Evolutionary conservation across 2,329 filamentous ascomycete genomes (phyloP), one percentile per base, ranked within the genome.

Genomic region (Periconia sp.): DNA sequence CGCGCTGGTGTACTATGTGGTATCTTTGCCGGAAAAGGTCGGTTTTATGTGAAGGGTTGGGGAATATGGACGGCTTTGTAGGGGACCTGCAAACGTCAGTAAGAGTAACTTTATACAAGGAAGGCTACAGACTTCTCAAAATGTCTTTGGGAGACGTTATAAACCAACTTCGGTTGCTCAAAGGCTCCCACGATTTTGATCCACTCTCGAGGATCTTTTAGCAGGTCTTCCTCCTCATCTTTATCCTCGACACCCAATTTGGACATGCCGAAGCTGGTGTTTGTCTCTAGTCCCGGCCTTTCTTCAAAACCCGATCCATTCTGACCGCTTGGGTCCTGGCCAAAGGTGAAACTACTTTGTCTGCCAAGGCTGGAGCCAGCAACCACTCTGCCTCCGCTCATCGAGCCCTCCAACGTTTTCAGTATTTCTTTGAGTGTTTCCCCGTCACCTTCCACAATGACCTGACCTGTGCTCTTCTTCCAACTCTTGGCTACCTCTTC

Each of bases 401-500:
- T 96, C 65, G 89, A 91, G 0, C 90, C 88, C 72, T 96, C 92
- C 14, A 99, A 70, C 0, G 85, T 86, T 74, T 90, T 91, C 42
- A 99, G 77, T 33, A 99, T 95, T 27, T 87, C 83, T 65, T 89
- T 92, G 55, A 99, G 78, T 27, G 77, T 76, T 63, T 89, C 85
- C 8, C 70, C 74, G 40, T 87, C 83, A 23, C 93, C 93, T 49
- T 97, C 91, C 2, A 99, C 90, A 60, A 99, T 96, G 50, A 96
- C 90, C 19, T 90, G 90, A 1, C 91, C 91, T 69, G 90, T 92
- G 55, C 88, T 82, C 61, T 88, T 90, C 78, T 97, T 97, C 95
- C 94, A 99, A 62, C 85, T 84, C 72, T 90, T 89, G 1, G 94
- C 92, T 8, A 92, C 85, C 74, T 97, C 94, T 66, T 99, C 94